Conservation (phyloP, 805 yeast species). For the Starmerella floris region DNA sequence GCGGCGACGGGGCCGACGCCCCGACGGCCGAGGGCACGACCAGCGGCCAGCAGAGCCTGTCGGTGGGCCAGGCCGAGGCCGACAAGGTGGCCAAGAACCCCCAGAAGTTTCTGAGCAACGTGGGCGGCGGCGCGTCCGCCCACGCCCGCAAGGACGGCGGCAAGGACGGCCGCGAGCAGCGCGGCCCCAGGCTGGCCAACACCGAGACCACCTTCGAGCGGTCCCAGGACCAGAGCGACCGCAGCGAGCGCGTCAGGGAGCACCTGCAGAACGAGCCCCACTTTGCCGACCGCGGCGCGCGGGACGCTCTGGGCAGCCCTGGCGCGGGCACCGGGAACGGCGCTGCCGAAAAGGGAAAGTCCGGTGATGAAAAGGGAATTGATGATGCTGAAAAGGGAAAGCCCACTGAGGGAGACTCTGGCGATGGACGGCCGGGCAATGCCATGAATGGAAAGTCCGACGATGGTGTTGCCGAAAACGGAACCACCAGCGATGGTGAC, state of each 20-base stretch:
- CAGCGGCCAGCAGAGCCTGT: neutral
- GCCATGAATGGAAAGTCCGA: no score
- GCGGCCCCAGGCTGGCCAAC: slow-evolving; percentile 13
- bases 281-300: no score
- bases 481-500: no score
- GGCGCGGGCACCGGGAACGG: neutral
- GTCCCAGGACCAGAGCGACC: slow-evolving; percentile 13
- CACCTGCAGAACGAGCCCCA: slow-evolving; percentile 2
- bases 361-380: neutral
- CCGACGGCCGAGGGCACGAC: slow-evolving; percentile 5
- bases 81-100: slow-evolving; percentile 13
- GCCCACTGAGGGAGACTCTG: neutral
- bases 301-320: neutral
- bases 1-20: neutral
- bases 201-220: slow-evolving; percentile 13
- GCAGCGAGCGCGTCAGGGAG: slow-evolving; percentile 13
- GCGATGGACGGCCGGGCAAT: no score
- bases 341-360: no score
- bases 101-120: slow-evolving; percentile 7
- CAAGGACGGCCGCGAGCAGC: neutral
- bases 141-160: neutral
- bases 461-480: no score
- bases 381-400: neutral
- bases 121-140: slow-evolving; percentile 2
- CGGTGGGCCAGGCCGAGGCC: slow-evolving; percentile 7